A percentile compares a stretch with the other conserved stretches of the same genome.
Conservation (phyloP, 352 stramenopile species). For the Phytophthora megakarya region DNA sequence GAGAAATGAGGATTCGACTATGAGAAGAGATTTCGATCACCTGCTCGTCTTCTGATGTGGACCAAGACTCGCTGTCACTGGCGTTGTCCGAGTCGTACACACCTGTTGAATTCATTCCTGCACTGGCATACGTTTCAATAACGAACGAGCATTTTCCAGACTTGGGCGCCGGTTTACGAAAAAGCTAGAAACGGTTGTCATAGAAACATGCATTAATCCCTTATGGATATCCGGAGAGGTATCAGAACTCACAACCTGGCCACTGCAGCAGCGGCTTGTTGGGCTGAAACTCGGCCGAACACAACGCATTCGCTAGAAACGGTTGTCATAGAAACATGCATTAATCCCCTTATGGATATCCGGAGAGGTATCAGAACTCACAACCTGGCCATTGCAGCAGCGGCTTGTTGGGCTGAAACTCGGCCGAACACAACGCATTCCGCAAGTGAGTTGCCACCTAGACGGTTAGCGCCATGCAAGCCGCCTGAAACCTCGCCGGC, state of each 20-base stretch:
- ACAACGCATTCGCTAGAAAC: slow-evolving; percentile 95
- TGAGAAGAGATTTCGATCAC: slow-evolving; percentile 65
- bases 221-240: not conserved
- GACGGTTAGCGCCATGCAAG: slow-evolving; percentile 96
- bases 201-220: slow-evolving; percentile 4
- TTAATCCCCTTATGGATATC: slow-evolving; percentile 6
- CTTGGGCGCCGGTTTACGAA: slow-evolving; percentile 27
- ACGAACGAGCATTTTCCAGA: slow-evolving; percentile 16
- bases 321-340: slow-evolving; percentile 1
- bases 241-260: slow-evolving; percentile 21
- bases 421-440: slow-evolving; percentile 94
- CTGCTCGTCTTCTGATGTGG: slow-evolving; percentile 40
- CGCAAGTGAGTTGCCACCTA: slow-evolving; percentile 92
- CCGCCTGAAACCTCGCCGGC: slow-evolving; percentile 93
- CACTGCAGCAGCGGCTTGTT: slow-evolving; percentile 38
- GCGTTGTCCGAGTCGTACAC: slow-evolving; percentile 21
- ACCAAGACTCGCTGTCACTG: slow-evolving; percentile 25
- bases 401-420: slow-evolving; percentile 64
- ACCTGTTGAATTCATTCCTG: slow-evolving; percentile 28
- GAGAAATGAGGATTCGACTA: slow-evolving; percentile 69
- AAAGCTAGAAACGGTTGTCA: slow-evolving; percentile 23
- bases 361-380: slow-evolving; percentile 3
- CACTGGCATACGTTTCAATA: slow-evolving; percentile 16
- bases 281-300: slow-evolving; percentile 85
- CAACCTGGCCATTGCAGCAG: slow-evolving; percentile 23